These are phyloP conservation scores for Staphylotrichum tortipilum DNA, from an alignment of 495 filamentous ascomycete genomes.

Conservation along the genomic window DNA sequence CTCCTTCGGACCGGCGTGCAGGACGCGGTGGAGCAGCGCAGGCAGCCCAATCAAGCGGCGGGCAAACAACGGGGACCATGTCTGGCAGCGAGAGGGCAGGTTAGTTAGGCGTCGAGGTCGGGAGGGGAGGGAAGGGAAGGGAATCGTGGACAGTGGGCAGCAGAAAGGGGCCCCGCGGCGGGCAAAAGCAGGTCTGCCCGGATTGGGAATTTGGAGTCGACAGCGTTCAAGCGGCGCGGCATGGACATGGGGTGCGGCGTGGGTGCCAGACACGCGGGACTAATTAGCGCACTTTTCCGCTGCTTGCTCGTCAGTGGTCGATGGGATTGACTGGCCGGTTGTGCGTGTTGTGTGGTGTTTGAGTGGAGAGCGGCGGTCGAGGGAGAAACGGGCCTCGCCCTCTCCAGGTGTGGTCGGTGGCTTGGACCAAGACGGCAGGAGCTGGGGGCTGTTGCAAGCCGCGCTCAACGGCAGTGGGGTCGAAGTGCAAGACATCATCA, in stretches of 20 bases:
- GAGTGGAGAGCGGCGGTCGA: no score
- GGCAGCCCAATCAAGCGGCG: constrained; percentile 7
- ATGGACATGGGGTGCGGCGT: background rate
- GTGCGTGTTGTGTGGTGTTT: no score
- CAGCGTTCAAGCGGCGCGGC: background rate
- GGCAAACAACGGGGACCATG: constrained; percentile 2
- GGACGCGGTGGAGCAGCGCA: constrained; percentile 8
- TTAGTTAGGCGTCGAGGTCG: background rate
- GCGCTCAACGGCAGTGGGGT: no score
- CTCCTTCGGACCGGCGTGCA: constrained; percentile 13
- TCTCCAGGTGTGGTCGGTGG: no score
- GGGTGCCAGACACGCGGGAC: background rate
- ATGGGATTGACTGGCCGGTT: no score
- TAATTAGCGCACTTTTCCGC: constrained; percentile 3
- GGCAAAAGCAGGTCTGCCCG: background rate
- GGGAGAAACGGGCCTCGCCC: no score
- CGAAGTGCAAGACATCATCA: no score
- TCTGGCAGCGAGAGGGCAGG: background rate
- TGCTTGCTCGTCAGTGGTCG: no score
- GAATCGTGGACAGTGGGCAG: no score
- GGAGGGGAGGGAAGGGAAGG: background rate
- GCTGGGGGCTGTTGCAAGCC: background rate
- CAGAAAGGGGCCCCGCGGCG: background rate
- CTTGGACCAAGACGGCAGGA: background rate
- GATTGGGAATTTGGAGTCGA: background rate